These are phyloP conservation scores for Chytriomyces sp. DNA, from an alignment of 192 early-diverging fungal genomes.

Conservation along the genomic window DNA sequence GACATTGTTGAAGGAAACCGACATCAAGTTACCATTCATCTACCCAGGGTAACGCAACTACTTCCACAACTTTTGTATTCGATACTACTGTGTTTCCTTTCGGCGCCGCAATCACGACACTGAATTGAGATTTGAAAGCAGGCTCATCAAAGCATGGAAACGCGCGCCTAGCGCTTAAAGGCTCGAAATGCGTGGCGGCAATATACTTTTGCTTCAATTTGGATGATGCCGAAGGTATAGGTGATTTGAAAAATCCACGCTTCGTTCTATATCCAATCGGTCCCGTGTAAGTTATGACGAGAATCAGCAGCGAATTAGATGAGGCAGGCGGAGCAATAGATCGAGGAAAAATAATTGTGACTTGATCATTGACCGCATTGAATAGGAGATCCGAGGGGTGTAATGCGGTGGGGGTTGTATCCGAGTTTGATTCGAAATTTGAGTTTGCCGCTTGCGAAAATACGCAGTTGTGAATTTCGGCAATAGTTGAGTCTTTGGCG, in stretches of 20 bases:
- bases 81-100: slow-evolving; percentile 52
- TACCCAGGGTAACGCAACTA: neutral
- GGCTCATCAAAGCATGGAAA: slow-evolving; percentile 58
- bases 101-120: slow-evolving; percentile 49
- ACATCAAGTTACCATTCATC: neutral
- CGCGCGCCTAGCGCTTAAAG: slow-evolving; percentile 41
- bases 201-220: slow-evolving; percentile 15
- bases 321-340: neutral
- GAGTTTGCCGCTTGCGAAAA: neutral
- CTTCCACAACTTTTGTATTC: slow-evolving; percentile 55
- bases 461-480: neutral
- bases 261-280: slow-evolving; percentile 2
- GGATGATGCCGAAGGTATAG: neutral
- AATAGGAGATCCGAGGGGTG: neutral
- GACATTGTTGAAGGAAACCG: neutral
- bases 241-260: slow-evolving; percentile 24
- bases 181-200: slow-evolving; percentile 55
- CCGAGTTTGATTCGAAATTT: neutral
- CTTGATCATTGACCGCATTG: neutral
- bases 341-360: slow-evolving; percentile 14
- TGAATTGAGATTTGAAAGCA: slow-evolving; percentile 61
- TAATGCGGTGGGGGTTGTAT: neutral
- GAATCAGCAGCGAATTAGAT: neutral
- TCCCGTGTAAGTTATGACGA: slow-evolving; percentile 31
- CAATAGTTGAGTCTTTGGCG: neutral